phyloP scores from a whole-genome alignment of 140 eudicot species.

The Flaveria floridana region DNA sequence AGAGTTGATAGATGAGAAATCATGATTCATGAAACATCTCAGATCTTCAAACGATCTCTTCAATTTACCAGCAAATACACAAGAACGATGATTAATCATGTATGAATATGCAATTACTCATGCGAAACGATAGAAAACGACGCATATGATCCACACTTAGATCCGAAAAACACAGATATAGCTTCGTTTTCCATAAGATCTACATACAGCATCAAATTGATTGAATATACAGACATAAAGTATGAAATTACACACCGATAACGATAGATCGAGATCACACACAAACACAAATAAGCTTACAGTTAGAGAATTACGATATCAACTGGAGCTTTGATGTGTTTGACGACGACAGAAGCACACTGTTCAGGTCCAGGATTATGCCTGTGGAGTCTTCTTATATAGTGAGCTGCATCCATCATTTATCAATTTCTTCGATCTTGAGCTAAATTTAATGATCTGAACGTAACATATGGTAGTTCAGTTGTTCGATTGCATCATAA shows the following conservation, averaged over 20 bases:
- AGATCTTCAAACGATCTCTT: too few species aligned
- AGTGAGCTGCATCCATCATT: slow-evolving; percentile 43
- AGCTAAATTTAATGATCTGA: not conserved
- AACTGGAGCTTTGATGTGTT: slow-evolving; percentile 75
- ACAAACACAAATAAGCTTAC: not conserved
- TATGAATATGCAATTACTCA: slow-evolving; percentile 11
- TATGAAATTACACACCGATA: not conserved
- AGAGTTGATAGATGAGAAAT: not conserved
- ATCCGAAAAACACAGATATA: slow-evolving; percentile 4
- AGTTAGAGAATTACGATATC: slow-evolving; percentile 53
- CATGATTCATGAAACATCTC: too few species aligned
- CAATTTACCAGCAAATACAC: too few species aligned
- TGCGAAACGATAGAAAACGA: not conserved
- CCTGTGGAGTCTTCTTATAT: slow-evolving; percentile 49
- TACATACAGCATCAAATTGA: slow-evolving; percentile 9
- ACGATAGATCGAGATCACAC: slow-evolving; percentile 3
- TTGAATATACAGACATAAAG: not conserved
- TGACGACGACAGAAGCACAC: slow-evolving; percentile 60
- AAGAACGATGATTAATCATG: not conserved
- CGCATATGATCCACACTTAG: slow-evolving; percentile 1
- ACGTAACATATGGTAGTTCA: not conserved
- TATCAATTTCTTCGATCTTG: slow-evolving; percentile 3
- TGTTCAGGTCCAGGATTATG: slow-evolving; percentile 39
- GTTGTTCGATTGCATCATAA: not conserved
- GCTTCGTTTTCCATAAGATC: not conserved